Conservation (phyloP, 768 basidiomycete genomes). For the Cystofilobasidium bisporidii region DNA sequence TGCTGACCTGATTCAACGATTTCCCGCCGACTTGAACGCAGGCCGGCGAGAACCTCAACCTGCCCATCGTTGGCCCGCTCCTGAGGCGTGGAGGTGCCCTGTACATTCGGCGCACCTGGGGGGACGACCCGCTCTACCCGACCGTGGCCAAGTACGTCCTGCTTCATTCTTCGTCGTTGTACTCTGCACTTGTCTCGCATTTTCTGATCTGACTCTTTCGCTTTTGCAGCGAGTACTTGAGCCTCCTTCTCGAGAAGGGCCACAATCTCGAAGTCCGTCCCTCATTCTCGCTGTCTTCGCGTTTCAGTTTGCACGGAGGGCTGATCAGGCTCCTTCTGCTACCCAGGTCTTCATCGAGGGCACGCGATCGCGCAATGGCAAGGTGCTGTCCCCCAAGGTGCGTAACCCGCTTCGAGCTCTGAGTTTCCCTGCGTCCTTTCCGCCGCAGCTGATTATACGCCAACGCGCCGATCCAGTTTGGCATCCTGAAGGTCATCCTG, state of each 20-base stretch:
- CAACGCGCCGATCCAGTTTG: slow-evolving; percentile 29
- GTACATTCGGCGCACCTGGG: slow-evolving; percentile 29
- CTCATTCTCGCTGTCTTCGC: no score
- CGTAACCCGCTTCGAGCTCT: slow-evolving; percentile 8
- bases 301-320: no score
- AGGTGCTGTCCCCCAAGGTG: slow-evolving; percentile 32
- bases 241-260: slow-evolving; percentile 31
- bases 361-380: slow-evolving; percentile 31
- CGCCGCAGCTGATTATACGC: slow-evolving; percentile 8
- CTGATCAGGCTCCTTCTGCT: no score
- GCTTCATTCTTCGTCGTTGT: not conserved
- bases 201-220: slow-evolving; percentile 22
- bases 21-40: not conserved
- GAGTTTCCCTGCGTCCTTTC: not conserved
- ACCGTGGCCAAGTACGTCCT: slow-evolving; percentile 14
- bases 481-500: slow-evolving; percentile 18
- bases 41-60: slow-evolving; percentile 34
- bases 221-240: slow-evolving; percentile 31
- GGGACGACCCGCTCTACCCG: slow-evolving; percentile 9
- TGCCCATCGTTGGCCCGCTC: slow-evolving; percentile 31
- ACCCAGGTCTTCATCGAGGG: slow-evolving; percentile 32
- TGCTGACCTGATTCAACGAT: no score
- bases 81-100: slow-evolving; percentile 31
- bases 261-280: slow-evolving; percentile 28
- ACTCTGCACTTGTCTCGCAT: not conserved